Evolutionary conservation across 1,139 yeast species (phyloP).

Genomic region (Scheffersomyces titani): DNA sequence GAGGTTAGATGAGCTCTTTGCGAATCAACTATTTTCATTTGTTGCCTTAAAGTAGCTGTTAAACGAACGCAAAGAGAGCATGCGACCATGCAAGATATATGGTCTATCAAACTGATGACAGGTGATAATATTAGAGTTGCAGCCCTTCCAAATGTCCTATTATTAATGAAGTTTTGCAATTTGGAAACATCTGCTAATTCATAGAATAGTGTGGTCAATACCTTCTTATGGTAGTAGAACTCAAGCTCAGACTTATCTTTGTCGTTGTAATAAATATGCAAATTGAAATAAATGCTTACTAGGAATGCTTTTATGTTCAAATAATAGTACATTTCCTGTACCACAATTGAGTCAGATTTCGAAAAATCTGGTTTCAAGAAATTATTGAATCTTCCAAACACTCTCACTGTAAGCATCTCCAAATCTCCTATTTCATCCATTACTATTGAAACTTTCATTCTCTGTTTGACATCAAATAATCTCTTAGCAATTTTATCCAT

Average conservation of each 20-base stretch:
- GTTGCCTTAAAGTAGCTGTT: constrained; percentile 4
- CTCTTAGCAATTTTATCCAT: constrained; percentile 4
- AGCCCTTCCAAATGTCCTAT: constrained; percentile 9
- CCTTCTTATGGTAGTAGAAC: constrained; percentile 26
- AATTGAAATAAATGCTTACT: constrained; percentile 22
- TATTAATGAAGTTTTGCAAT: constrained; percentile 6
- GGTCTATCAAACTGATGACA: constrained; percentile 8
- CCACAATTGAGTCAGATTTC: constrained; percentile 2
- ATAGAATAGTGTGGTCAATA: constrained; percentile 15
- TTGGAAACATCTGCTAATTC: constrained; percentile 17
- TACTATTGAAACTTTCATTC: constrained; percentile 9
- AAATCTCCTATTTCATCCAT: constrained; percentile 11
- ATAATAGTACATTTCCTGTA: constrained; percentile 6
- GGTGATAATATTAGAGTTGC: constrained; percentile 12
- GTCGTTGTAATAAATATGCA: constrained; percentile 28
- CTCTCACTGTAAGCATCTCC: constrained; percentile 12
- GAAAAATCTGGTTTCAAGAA: constrained; percentile 2
- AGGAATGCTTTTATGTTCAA: constrained; percentile 17
- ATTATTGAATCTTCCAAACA: constrained; percentile 6
- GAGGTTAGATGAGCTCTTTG: neutral
- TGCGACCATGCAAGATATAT: constrained; percentile 10
- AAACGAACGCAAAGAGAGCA: constrained; percentile 9
- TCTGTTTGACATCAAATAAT: constrained; percentile 12
- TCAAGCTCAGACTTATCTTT: constrained; percentile 17
- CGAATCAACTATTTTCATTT: constrained; percentile 4